A percentile compares a stretch with the other conserved stretches of the same genome.
Evolutionary conservation across 2,329 filamentous ascomycete genomes (phyloP).

Genomic region (Aureobasidium sp.): DNA sequence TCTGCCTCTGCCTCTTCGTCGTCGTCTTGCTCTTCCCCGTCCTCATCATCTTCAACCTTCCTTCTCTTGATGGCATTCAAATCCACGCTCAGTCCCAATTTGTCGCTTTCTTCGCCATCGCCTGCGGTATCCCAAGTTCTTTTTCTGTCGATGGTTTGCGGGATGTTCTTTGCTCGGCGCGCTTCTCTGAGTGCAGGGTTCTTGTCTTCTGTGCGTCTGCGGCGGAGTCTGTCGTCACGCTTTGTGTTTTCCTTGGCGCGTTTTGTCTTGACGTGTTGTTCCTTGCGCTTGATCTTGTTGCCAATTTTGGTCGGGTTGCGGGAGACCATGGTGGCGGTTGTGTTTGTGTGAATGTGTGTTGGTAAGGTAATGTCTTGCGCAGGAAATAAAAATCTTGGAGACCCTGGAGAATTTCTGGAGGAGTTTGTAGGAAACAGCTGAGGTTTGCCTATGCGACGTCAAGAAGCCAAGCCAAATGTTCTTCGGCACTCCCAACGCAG

Average conservation of each 20-base stretch:
- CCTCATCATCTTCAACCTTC: constrained; percentile 32
- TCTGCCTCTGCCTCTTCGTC: constrained; percentile 46
- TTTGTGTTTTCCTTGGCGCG: constrained; percentile 64
- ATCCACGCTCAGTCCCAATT: constrained; percentile 37
- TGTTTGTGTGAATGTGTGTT: no score
- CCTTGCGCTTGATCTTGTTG: constrained; percentile 65
- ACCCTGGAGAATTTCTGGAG: neutral
- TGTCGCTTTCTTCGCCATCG: constrained; percentile 34
- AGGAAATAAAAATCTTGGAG: neutral
- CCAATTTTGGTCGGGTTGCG: constrained; percentile 26
- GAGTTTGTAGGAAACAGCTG: neutral
- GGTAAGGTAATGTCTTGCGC: neutral
- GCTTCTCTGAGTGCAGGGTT: constrained; percentile 67
- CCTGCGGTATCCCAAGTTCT: constrained; percentile 67
- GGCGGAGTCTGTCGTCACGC: constrained; percentile 65
- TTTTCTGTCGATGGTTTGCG: constrained; percentile 76
- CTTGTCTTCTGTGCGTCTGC: constrained; percentile 78
- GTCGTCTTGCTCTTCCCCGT: constrained; percentile 33
- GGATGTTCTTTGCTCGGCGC: constrained; percentile 68
- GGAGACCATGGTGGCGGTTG: constrained; percentile 14
- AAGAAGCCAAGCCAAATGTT: no score
- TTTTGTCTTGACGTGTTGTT: constrained; percentile 73
- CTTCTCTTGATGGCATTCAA: constrained; percentile 38
- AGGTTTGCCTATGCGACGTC: neutral
- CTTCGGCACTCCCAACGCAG: no score